Percentiles rank a stretch among this genome's conserved stretches.
phyloP scores from a whole-genome alignment of 139 green algal species.

The Coelastrella sp. region DNA sequence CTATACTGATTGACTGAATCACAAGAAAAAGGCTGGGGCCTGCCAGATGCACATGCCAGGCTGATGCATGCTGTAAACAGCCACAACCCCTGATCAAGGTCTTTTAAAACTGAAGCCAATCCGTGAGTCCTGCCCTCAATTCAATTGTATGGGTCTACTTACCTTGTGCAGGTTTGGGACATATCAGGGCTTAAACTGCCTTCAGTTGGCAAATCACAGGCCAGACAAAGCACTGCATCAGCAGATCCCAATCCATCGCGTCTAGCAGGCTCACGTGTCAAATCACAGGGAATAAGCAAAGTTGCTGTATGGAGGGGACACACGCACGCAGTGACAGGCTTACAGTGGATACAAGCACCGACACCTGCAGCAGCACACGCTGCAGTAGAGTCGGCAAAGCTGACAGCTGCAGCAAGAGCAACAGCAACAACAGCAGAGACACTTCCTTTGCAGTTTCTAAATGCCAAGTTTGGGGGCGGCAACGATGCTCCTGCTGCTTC shows the following conservation, averaged over 20 bases:
- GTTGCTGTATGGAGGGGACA: constrained; percentile 12
- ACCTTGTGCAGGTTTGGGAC: background rate
- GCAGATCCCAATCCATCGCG: background rate
- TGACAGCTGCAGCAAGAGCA: background rate
- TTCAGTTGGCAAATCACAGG: background rate
- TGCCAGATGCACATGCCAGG: background rate
- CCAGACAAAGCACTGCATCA: background rate
- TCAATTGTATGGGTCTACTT: too few relatives aligned
- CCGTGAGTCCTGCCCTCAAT: background rate
- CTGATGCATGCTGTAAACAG: background rate
- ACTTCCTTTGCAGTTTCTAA: too few relatives aligned
- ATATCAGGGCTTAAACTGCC: constrained; percentile 7
- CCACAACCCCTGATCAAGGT: background rate
- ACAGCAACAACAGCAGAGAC: background rate
- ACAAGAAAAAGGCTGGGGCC: background rate
- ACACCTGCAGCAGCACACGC: background rate
- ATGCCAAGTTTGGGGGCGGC: background rate
- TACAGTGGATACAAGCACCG: background rate
- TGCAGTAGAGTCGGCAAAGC: background rate
- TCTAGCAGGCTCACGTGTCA: background rate
- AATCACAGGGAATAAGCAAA: background rate
- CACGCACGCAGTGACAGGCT: background rate
- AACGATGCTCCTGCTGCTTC: background rate
- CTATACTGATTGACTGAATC: background rate
- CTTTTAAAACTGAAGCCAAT: too few relatives aligned